A percentile compares a stretch with the other conserved stretches of the same genome.
These are phyloP conservation scores for Dianthus caryophyllus DNA, from an alignment of 148 eudicot species.

Conservation along the genomic window DNA sequence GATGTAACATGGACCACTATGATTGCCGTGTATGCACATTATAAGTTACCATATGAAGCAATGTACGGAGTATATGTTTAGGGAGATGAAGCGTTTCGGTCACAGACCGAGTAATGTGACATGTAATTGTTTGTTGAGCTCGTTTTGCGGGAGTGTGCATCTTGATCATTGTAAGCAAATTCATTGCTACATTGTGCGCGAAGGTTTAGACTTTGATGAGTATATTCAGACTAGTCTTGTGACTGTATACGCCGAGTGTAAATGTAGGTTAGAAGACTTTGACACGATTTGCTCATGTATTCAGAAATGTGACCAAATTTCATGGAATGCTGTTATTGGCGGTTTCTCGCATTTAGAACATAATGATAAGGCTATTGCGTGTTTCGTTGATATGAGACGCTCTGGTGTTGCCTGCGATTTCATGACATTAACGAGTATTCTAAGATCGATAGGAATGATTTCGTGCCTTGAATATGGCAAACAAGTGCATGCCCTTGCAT, in stretches of 20 bases:
- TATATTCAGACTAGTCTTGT: conserved; percentile 39
- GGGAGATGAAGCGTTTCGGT: conserved; percentile 41
- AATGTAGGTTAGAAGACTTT: conserved; percentile 36
- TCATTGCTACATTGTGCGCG: conserved; percentile 35
- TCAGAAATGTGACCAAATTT: conserved; percentile 40
- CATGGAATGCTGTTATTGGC: conserved; percentile 61
- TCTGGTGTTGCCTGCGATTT: conserved; percentile 36
- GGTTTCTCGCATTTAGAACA: conserved; percentile 47
- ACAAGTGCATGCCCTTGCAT: conserved; percentile 40
- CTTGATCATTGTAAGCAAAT: conserved; percentile 45
- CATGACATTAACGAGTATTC: conserved; percentile 40
- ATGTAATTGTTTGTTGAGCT: conserved; percentile 47
- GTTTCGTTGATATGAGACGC: conserved; percentile 47
- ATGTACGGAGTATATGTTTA: conserved; percentile 40
- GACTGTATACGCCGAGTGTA: conserved; percentile 43
- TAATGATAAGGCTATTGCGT: conserved; percentile 33
- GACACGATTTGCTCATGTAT: conserved; percentile 30
- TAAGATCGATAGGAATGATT: conserved; percentile 36
- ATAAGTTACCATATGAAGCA: conserved; percentile 36
- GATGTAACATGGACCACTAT: conserved; percentile 48
- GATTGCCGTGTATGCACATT: conserved; percentile 42
- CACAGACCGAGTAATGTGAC: conserved; percentile 36
- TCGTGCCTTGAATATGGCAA: conserved; percentile 44
- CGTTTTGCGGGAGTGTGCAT: conserved; percentile 39
- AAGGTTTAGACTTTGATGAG: conserved; percentile 38